Conservation (phyloP, 2,329 filamentous ascomycete species). For the Colletotrichum sp. region DNA sequence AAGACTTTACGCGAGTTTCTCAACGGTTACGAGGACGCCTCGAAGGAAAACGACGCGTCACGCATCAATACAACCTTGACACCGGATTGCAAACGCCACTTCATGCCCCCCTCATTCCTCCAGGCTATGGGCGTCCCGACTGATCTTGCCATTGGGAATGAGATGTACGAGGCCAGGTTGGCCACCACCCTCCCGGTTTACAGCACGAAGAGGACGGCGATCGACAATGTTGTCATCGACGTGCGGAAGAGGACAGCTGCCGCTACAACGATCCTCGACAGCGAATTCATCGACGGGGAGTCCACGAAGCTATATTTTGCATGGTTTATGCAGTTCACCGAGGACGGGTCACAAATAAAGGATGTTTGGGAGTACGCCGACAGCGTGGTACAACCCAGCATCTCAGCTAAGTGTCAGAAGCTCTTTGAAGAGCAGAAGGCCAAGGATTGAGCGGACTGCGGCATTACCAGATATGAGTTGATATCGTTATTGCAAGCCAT, state of each 20-base stretch:
- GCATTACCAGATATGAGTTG: background rate
- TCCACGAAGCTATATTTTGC: background rate
- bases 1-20: background rate
- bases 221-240: background rate
- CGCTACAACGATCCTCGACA: background rate
- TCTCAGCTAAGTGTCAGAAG: background rate
- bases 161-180: background rate
- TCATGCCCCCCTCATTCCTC: background rate
- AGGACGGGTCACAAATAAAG: background rate
- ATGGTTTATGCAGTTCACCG: constrained; percentile 1
- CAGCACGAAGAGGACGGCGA: background rate
- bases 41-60: background rate
- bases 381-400: background rate
- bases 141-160: background rate
- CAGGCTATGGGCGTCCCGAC: background rate
- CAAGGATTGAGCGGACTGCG: background rate
- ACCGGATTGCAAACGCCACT: background rate
- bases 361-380: background rate
- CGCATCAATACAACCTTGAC: background rate
- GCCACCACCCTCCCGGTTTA: background rate
- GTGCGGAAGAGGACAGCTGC: background rate
- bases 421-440: background rate
- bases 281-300: background rate
- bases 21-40: background rate
- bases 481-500: background rate